These are phyloP conservation scores for Kurtzmaniella quercitrusa DNA, from an alignment of 1,139 yeast species.

Conservation along the genomic window DNA sequence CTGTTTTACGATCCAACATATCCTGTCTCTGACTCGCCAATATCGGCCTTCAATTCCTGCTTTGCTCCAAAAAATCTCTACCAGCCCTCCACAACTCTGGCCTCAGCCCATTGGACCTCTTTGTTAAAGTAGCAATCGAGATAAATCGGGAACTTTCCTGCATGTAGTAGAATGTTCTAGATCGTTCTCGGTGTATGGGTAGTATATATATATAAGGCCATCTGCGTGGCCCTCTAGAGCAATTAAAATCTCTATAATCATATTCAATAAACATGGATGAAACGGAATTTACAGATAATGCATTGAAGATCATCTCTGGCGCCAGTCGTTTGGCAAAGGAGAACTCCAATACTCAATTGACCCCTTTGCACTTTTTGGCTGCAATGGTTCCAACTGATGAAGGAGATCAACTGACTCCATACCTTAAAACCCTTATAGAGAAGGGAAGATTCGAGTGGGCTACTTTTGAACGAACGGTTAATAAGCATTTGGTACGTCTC, in stretches of 20 bases:
- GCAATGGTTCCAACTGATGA: constrained; percentile 79
- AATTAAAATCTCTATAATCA: not conserved
- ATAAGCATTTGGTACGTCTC: constrained; percentile 72
- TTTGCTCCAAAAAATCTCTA: too few relatives aligned
- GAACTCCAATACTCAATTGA: constrained; percentile 75
- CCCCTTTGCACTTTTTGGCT: constrained; percentile 85
- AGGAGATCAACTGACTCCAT: constrained; percentile 64
- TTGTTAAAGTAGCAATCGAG: not conserved
- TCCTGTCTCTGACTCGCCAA: too few relatives aligned
- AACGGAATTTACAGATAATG: constrained; percentile 89
- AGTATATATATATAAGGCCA: not conserved
- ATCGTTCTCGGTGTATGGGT: not conserved
- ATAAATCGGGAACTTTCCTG: not conserved
- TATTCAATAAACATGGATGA: constrained; percentile 40
- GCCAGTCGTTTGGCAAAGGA: constrained; percentile 83
- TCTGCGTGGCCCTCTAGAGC: not conserved
- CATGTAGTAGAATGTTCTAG: constrained; percentile 1
- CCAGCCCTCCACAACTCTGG: too few relatives aligned
- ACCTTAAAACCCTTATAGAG: constrained; percentile 79
- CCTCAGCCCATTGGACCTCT: too few relatives aligned
- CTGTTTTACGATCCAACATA: too few relatives aligned
- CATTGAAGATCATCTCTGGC: constrained; percentile 70
- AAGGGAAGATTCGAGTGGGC: constrained; percentile 89
- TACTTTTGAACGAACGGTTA: constrained; percentile 71
- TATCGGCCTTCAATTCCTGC: too few relatives aligned